phyloP scores from a whole-genome alignment of 441 rosid species.

The Brassica hybrid region DNA sequence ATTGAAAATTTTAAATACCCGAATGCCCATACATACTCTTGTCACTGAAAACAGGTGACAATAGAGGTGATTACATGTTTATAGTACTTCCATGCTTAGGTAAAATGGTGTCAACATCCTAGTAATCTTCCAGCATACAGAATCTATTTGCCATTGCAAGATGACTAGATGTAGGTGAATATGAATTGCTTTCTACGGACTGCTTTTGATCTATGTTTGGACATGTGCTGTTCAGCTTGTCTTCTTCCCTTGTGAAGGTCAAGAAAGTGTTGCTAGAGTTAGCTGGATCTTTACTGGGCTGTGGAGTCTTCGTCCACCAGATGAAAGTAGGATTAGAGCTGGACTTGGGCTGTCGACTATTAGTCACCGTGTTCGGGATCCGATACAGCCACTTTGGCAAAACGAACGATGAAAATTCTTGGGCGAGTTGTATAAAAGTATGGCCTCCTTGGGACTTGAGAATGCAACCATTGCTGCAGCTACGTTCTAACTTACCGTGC shows the following conservation, averaged over 20 bases:
- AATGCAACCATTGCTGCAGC: background rate
- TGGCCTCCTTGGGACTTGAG: background rate
- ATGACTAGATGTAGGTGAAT: background rate
- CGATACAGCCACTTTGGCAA: background rate
- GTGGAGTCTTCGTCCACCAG: background rate
- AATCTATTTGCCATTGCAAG: background rate
- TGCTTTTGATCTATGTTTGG: too few relatives aligned
- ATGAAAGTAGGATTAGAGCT: background rate
- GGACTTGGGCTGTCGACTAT: background rate
- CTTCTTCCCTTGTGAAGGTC: too few relatives aligned
- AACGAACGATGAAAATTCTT: background rate
- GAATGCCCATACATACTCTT: too few relatives aligned
- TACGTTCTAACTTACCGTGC: background rate
- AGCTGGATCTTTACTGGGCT: too few relatives aligned
- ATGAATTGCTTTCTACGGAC: too few relatives aligned
- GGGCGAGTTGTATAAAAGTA: background rate
- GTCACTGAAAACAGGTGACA: too few relatives aligned
- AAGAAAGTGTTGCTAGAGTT: too few relatives aligned
- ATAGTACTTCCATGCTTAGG: too few relatives aligned
- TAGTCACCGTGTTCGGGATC: background rate
- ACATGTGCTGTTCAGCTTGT: too few relatives aligned
- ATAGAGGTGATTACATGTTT: too few relatives aligned
- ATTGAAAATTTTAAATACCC: too few relatives aligned
- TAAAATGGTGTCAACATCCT: background rate
- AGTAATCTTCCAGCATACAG: background rate